phyloP scores from a whole-genome alignment of 2,329 filamentous ascomycete genomes.

The Thelonectria blattea region DNA sequence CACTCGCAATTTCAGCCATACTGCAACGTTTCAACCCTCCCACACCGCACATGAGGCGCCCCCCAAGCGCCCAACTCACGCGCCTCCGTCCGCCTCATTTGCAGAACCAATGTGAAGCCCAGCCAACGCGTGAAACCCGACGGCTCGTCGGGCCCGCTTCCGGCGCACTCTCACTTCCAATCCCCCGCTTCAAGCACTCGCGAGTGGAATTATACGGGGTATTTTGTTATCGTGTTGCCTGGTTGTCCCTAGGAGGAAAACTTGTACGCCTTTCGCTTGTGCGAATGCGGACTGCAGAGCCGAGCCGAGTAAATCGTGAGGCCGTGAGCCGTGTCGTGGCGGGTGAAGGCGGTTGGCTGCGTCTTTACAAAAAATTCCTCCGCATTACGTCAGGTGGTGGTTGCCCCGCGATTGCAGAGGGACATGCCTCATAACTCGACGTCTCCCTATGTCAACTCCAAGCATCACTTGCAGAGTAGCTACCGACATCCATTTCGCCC shows the following conservation, averaged over 20 bases:
- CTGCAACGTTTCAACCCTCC: background rate
- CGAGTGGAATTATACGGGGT: too few relatives aligned
- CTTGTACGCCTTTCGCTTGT: too few relatives aligned
- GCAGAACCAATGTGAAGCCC: background rate
- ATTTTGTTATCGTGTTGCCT: too few relatives aligned
- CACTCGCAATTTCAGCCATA: background rate
- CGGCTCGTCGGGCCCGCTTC: conserved; percentile 4
- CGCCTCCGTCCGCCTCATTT: too few relatives aligned
- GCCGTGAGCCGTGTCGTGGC: conserved; percentile 13
- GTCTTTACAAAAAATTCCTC: background rate
- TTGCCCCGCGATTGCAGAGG: background rate
- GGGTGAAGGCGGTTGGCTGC: background rate
- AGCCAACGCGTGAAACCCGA: background rate
- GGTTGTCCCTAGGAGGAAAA: too few relatives aligned
- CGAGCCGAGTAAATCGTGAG: background rate
- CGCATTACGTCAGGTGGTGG: conserved; percentile 7
- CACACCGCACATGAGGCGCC: background rate
- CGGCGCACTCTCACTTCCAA: background rate
- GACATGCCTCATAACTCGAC: background rate
- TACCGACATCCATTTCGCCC: background rate
- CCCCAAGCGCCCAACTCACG: background rate
- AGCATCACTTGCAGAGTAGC: background rate
- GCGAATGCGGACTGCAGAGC: too few relatives aligned
- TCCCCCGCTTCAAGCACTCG: too few relatives aligned
- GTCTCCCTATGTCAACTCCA: background rate